Base-by-base conservation (phyloP, 495 filamentous ascomycete species). In the Daldinia caldariorum region DNA sequence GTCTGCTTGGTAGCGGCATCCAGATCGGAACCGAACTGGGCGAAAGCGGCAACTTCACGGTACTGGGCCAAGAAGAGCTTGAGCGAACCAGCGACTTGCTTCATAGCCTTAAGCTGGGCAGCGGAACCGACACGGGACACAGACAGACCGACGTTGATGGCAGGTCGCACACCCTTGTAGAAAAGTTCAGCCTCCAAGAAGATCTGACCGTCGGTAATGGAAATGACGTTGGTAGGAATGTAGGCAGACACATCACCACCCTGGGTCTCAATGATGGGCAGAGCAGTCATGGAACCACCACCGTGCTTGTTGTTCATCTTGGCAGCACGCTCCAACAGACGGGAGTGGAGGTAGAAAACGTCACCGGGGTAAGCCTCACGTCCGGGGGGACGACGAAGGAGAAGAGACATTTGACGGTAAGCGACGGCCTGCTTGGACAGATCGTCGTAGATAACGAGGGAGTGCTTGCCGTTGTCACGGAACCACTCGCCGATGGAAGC, bases 21-120 rank as follows among this genome's bases (percentile, higher is more conserved):
- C 67, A 99, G 87, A 89, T 99, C 95, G 79, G 95, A 99, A 89
- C 95, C 95, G 89, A 99, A 99, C 84, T 99, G 95, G 76, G 95
- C 95, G 85, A 99, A 99, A 76, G 95, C 95, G 80, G 95, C 95
- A 69, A 99, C 95, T 85, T 99, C 95, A 94, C 95, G 95, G 88
- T 99, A 99, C 88, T 99, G 95, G 78, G 95, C 95, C 90, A 99
- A 93, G 93, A 98, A 99, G 76, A 99, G 93, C 89, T 99, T 99
- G 77, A 99, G 87, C 74, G 94, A 97, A 89, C 95, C 95, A 79
- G 95, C 95, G 80, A 99, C 95, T 89, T 99, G 95, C 88, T 98
- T 99, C 95, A 99, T 99, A 84, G 95, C 94, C 92, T 99, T 99
- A 84, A 99, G 90, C 88, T 99, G 95, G 79, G 95, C 95, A 81